Conservation (phyloP, 306 rosid genomes). For the Glycine tomentella region DNA sequence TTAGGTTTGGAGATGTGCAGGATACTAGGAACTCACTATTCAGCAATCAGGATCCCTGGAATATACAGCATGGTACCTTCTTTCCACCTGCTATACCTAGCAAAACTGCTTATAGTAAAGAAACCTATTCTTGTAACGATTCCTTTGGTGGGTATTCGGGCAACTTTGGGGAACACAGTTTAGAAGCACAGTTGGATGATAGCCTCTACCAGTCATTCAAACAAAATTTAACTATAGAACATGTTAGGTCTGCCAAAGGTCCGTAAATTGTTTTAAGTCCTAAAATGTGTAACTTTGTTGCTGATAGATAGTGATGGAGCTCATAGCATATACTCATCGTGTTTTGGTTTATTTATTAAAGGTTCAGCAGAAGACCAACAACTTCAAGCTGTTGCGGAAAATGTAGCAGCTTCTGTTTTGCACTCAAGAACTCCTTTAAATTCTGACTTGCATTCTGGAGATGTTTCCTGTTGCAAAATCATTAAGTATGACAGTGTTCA, state of each 20-base stretch:
- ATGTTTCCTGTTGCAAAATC: slow-evolving; percentile 49
- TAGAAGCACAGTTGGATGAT: slow-evolving; percentile 58
- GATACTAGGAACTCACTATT: slow-evolving; percentile 82
- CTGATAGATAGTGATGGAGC: slow-evolving; percentile 17
- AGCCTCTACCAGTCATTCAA: slow-evolving; percentile 55
- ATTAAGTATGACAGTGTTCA: slow-evolving; percentile 44
- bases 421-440: slow-evolving; percentile 58
- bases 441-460: slow-evolving; percentile 55
- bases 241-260: slow-evolving; percentile 60
- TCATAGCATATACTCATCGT: slow-evolving; percentile 29
- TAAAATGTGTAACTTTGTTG: slow-evolving; percentile 30
- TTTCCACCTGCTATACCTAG: slow-evolving; percentile 67
- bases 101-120: slow-evolving; percentile 58
- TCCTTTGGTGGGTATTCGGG: slow-evolving; percentile 58
- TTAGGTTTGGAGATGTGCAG: slow-evolving; percentile 58
- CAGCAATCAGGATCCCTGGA: slow-evolving; percentile 90
- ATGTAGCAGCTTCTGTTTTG: slow-evolving; percentile 88
- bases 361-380: slow-evolving; percentile 83
- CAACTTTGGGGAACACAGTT: slow-evolving; percentile 50
- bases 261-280: slow-evolving; percentile 38
- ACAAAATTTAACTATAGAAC: slow-evolving; percentile 61
- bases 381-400: slow-evolving; percentile 94
- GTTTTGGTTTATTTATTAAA: slow-evolving; percentile 40
- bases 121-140: slow-evolving; percentile 53
- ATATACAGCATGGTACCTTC: slow-evolving; percentile 62